Evolutionary conservation across 257 asterid genomes (phyloP).

Genomic region (Solanum sitiens): DNA sequence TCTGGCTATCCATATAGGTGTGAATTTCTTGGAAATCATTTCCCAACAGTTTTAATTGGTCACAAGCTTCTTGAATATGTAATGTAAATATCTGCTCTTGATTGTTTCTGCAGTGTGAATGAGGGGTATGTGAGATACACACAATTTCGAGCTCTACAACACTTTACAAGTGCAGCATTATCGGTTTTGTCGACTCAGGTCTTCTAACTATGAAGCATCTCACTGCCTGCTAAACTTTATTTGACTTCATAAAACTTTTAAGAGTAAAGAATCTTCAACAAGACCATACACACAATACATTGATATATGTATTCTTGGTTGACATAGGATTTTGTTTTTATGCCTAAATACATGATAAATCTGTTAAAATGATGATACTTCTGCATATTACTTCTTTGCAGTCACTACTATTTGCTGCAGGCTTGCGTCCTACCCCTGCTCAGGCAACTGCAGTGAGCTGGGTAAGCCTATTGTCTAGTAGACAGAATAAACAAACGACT

Average conservation of each 20-base stretch:
- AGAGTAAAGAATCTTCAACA: background rate
- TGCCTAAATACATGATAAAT: background rate
- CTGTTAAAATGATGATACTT: conserved; percentile 7
- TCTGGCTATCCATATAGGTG: conserved; percentile 96
- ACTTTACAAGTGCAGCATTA: conserved; percentile 84
- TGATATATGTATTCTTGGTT: background rate
- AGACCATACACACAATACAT: background rate
- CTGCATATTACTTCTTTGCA: conserved; percentile 50
- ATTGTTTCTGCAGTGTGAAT: conserved; percentile 59
- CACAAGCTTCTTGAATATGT: background rate
- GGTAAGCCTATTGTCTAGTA: conserved; percentile 37
- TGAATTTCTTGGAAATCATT: background rate
- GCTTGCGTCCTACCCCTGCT: conserved; percentile 96
- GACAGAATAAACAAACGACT: background rate
- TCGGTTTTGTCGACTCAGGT: conserved; percentile 98
- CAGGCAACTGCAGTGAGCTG: conserved; percentile 99
- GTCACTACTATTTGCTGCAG: conserved; percentile 99
- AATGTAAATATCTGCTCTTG: background rate
- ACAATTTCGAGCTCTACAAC: conserved; percentile 89
- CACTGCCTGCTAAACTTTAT: background rate
- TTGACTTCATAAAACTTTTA: background rate
- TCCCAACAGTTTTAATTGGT: background rate
- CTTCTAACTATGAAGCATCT: conserved; percentile 13
- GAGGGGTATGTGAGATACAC: conserved; percentile 97
- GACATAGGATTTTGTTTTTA: background rate